phyloP scores from a whole-genome alignment of 345 rosid genomes.

The Citropsis articulata region DNA sequence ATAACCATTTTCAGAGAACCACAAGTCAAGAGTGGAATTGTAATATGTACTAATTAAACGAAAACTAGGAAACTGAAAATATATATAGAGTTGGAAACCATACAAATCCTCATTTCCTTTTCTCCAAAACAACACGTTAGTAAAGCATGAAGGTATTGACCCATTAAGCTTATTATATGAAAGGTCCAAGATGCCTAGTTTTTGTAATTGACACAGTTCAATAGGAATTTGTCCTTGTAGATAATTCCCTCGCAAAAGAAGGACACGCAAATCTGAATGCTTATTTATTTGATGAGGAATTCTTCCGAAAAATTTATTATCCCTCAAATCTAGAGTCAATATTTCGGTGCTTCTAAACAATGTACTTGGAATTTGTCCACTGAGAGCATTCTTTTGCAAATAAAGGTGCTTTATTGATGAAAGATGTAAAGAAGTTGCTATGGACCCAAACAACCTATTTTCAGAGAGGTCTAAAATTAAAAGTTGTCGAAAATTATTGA shows the following conservation, averaged over 20 bases:
- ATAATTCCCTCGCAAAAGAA: neutral
- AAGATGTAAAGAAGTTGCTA: neutral
- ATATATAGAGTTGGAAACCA: fast-evolving
- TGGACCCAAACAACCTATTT: neutral
- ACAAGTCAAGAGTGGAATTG: neutral
- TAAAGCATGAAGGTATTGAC: conserved; percentile 9
- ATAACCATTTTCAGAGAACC: neutral
- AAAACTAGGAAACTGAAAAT: fast-evolving
- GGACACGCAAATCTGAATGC: neutral
- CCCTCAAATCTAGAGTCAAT: neutral
- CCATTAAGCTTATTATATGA: neutral
- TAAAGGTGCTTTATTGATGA: neutral
- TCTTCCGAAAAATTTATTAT: neutral
- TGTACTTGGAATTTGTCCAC: neutral
- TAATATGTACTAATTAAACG: neutral
- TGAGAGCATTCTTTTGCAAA: neutral
- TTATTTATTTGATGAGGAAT: neutral
- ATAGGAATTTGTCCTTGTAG: neutral
- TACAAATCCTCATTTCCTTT: neutral
- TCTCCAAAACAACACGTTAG: neutral
- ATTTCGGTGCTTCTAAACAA: neutral
- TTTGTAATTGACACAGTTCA: neutral
- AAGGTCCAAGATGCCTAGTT: neutral
- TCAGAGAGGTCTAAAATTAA: fast-evolving
- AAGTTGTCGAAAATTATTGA: too few species aligned